Evolutionary conservation across 768 basidiomycete genomes (phyloP), one percentile per base, ranked within the genome.

Genomic region (Cubamyces lactineus): DNA sequence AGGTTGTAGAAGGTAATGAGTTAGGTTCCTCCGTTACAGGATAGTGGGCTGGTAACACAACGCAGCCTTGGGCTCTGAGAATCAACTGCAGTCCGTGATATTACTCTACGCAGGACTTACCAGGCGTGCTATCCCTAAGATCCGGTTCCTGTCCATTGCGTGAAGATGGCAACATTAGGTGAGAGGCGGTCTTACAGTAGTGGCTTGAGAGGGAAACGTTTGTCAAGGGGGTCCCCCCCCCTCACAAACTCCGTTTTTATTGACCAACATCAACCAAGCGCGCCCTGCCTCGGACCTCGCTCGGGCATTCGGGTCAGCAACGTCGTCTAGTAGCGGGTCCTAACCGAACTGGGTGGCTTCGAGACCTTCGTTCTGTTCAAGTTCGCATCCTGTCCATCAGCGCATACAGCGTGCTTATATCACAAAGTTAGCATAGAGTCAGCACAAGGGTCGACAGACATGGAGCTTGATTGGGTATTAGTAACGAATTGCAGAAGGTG

Each of bases 381-480:
- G 34, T 26, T 28, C 48, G 24, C 34, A 11, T 34, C 34, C 16
- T 47, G 21, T 16, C 16, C 19, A 23, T 5, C 1, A 2, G 48
- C 48, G 21, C 48, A 26, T 16, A 23, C 1, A 26, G 9, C 34
- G 1, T 34, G 34, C 34, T 34, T 34, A 34, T 34, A 11, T 34
- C 11, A 11, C 34, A 34, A 34, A 9, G 34, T 34, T 7, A 34
- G 34, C 34, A 30, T 8, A 17, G 16, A 19, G 19, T 7, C 15
- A 24, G 12, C 53, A 65, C 66, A 68, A 48, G 15, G 8, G 28
- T 24, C 65, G 65, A 68, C 64, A 61, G 66, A 64, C 67, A 61
- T 62, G 64, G 68, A 64, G 64, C 67, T 64, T 34, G 34, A 9
- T 1, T 34, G 34, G 34, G 34, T 34, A 34, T 34, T 34, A 9